Conservation (phyloP, 768 basidiomycete species). For the Pluteus cervinus region DNA sequence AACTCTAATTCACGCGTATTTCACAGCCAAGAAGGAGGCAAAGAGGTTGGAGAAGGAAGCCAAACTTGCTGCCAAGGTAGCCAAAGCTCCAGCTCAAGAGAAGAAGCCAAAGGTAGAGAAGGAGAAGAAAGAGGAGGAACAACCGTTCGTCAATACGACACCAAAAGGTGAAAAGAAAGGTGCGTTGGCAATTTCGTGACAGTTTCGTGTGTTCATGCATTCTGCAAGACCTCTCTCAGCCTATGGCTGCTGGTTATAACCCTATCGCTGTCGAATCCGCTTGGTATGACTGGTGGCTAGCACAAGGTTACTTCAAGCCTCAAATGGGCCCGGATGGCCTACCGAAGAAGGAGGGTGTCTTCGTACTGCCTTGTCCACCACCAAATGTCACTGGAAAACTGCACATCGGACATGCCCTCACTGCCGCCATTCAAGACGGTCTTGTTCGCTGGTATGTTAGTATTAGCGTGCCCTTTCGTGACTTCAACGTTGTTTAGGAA, state of each 20-base stretch:
- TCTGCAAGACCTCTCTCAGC: constrained; percentile 66
- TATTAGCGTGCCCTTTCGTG: neutral
- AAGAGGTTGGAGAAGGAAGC: constrained; percentile 77
- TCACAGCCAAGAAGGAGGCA: constrained; percentile 76
- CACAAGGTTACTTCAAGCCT: constrained; percentile 87
- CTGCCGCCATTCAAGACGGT: constrained; percentile 85
- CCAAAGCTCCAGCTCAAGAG: constrained; percentile 42
- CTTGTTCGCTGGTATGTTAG: constrained; percentile 76
- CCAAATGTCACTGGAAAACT: constrained; percentile 96
- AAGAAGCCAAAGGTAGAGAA: constrained; percentile 77
- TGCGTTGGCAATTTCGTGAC: constrained; percentile 21
- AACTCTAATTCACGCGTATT: constrained; percentile 4
- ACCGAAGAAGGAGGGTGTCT: constrained; percentile 57
- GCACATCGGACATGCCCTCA: constrained; percentile 94
- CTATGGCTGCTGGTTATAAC: constrained; percentile 93
- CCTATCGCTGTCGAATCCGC: constrained; percentile 91
- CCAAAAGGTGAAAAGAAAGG: constrained; percentile 94
- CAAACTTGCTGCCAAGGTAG: constrained; percentile 66
- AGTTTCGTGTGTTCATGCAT: neutral
- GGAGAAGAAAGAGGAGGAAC: constrained; percentile 63
- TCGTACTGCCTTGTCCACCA: constrained; percentile 87
- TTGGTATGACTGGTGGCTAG: constrained; percentile 98
- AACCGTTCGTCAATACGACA: constrained; percentile 82
- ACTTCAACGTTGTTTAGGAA: constrained; percentile 51
- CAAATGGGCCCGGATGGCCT: constrained; percentile 51